A percentile compares a stretch with the other conserved stretches of the same genome.
These are phyloP conservation scores for Fonsecaea monophora DNA, from an alignment of 2,329 filamentous ascomycete genomes.

Conservation along the genomic window DNA sequence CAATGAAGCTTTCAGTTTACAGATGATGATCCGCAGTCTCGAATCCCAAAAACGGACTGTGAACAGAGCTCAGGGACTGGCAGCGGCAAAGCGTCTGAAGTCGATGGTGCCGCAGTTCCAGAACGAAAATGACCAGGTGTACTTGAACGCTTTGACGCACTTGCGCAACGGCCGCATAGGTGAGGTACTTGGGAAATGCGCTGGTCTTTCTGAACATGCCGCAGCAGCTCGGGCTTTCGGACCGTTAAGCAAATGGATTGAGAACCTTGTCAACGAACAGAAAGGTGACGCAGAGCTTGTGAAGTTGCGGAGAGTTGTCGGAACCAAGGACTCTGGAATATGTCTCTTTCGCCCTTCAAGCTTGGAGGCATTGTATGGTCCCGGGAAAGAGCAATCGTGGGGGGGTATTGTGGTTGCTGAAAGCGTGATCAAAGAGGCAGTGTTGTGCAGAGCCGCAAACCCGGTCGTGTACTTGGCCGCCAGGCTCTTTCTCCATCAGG, in stretches of 20 bases:
- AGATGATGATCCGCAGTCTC: neutral
- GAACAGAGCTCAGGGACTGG: slow-evolving; percentile 5
- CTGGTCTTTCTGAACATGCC: neutral
- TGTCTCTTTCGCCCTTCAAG: neutral
- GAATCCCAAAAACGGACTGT: neutral
- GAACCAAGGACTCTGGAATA: slow-evolving; percentile 3
- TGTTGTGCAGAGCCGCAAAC: slow-evolving; percentile 1
- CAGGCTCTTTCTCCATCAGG: slow-evolving; percentile 1
- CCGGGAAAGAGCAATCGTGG: neutral
- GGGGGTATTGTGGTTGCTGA: slow-evolving; percentile 5
- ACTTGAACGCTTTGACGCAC: neutral
- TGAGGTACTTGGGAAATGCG: neutral
- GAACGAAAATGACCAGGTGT: slow-evolving; percentile 3
- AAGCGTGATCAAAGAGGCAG: neutral
- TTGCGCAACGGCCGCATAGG: neutral
- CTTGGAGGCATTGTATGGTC: slow-evolving; percentile 6
- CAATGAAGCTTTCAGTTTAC: neutral
- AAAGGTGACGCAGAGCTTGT: neutral
- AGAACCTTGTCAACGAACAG: neutral
- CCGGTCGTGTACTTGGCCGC: neutral
- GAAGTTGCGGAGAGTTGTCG: slow-evolving; percentile 1
- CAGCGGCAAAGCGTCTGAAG: slow-evolving; percentile 3
- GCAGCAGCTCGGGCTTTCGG: neutral
- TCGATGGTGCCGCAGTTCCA: neutral
- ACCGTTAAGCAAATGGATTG: neutral